A percentile compares a stretch with the other conserved stretches of the same genome.
Conservation (phyloP, 75 land plant species). For the Sequoia sempervirens region DNA sequence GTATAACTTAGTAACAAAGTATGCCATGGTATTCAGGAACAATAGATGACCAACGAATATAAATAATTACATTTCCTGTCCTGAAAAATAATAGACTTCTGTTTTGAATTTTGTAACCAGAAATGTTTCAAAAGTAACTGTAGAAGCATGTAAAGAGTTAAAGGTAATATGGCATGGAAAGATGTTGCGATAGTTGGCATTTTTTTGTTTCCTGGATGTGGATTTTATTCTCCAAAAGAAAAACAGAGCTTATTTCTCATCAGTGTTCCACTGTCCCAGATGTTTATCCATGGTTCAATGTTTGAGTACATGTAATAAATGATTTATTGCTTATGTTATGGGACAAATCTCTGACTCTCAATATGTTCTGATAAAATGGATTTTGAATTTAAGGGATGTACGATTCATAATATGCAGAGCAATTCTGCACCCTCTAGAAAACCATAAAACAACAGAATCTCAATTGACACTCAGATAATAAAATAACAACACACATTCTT, state of each 20-base stretch:
- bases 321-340: background rate
- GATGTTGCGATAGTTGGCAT: background rate
- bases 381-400: background rate
- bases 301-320: background rate
- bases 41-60: background rate
- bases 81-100: background rate
- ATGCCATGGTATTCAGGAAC: background rate
- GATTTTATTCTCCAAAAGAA: background rate
- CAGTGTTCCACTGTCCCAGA: background rate
- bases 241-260: background rate
- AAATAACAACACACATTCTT: background rate
- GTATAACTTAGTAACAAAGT: background rate
- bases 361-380: background rate
- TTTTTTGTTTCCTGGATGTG: background rate
- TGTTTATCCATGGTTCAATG: background rate
- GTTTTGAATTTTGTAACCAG: background rate
- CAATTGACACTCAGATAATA: too few relatives aligned
- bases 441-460: background rate
- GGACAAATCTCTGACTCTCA: background rate
- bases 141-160: background rate
- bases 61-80: background rate
- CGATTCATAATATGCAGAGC: background rate
- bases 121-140: background rate
- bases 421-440: background rate
- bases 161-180: background rate